Percentiles rank a stretch among this genome's conserved stretches.
phyloP scores from a whole-genome alignment of 2,329 filamentous ascomycete genomes.

The Byssoonygena ceratinophila region DNA sequence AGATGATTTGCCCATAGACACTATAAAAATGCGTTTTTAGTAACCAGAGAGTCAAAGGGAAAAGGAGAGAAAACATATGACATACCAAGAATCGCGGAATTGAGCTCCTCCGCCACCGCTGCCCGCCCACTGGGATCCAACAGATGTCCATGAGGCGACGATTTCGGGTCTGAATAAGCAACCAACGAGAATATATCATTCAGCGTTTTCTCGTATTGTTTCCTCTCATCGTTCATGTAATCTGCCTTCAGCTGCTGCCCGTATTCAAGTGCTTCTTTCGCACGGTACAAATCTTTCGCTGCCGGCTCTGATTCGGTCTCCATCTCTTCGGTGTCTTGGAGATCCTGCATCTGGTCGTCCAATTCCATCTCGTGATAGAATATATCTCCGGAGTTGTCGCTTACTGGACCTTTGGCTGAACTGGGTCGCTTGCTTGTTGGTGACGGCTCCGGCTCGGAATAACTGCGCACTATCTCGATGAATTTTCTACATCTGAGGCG shows the following conservation, averaged over 20 bases:
- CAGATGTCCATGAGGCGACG: conserved; percentile 65
- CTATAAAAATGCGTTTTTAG: conserved; percentile 41
- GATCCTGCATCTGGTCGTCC: conserved; percentile 39
- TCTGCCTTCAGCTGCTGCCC: conserved; percentile 68
- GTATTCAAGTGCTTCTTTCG: conserved; percentile 61
- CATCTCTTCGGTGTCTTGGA: conserved; percentile 37
- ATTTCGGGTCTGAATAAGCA: conserved; percentile 71
- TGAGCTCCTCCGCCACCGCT: conserved; percentile 81
- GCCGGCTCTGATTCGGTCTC: conserved; percentile 41
- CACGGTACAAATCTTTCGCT: conserved; percentile 30
- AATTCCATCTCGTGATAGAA: conserved; percentile 49
- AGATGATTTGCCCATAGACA: conserved; percentile 80
- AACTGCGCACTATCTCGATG: conserved; percentile 79
- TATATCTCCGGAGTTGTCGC: conserved; percentile 27
- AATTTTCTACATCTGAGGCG: conserved; percentile 82
- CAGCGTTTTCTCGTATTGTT: conserved; percentile 61
- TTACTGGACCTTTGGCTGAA: conserved; percentile 18
- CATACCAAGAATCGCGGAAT: conserved; percentile 81
- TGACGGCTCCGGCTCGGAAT: conserved; percentile 52
- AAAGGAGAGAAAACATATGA: conserved; percentile 19
- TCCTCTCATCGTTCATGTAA: conserved; percentile 60
- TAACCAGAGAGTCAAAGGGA: conserved; percentile 16
- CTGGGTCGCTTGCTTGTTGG: conserved; percentile 33
- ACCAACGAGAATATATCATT: conserved; percentile 79
- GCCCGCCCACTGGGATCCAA: conserved; percentile 65